phyloP scores from a whole-genome alignment of 129 eudicot genomes.

The Calendula officinalis region DNA sequence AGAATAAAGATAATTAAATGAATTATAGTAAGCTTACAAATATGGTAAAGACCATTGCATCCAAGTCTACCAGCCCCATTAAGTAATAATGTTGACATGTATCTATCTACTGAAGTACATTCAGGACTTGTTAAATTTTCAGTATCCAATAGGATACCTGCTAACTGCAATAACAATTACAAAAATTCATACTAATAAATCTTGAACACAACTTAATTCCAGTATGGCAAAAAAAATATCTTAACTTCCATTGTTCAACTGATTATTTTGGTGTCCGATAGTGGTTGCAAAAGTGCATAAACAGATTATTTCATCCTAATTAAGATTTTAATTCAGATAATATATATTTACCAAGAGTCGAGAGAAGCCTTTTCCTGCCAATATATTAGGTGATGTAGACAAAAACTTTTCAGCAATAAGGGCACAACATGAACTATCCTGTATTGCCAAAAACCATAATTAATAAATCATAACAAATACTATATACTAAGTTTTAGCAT shows the following conservation, averaged over 20 bases:
- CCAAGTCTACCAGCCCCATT: slow-evolving; percentile 84
- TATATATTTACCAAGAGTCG: slow-evolving; percentile 57
- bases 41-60: slow-evolving; percentile 66
- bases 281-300: too few relatives aligned
- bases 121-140: slow-evolving; percentile 51
- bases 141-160: slow-evolving; percentile 78
- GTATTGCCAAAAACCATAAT: slow-evolving; percentile 13
- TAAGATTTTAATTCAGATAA: not conserved
- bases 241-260: not conserved
- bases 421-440: slow-evolving; percentile 73
- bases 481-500: not conserved
- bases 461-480: not conserved
- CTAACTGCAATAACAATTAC: slow-evolving; percentile 51
- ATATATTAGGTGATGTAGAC: slow-evolving; percentile 47
- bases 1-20: not conserved
- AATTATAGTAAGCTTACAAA: slow-evolving; percentile 44
- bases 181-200: not conserved
- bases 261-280: too few relatives aligned
- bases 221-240: not conserved
- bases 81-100: slow-evolving; percentile 70
- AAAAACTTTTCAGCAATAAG: slow-evolving; percentile 59
- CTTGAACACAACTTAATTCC: not conserved
- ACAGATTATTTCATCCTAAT: not conserved
- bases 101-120: slow-evolving; percentile 56
- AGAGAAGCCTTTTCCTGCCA: slow-evolving; percentile 65